Conservation (phyloP, 169 alveolate genomes). For the Eimeria sp. region DNA sequence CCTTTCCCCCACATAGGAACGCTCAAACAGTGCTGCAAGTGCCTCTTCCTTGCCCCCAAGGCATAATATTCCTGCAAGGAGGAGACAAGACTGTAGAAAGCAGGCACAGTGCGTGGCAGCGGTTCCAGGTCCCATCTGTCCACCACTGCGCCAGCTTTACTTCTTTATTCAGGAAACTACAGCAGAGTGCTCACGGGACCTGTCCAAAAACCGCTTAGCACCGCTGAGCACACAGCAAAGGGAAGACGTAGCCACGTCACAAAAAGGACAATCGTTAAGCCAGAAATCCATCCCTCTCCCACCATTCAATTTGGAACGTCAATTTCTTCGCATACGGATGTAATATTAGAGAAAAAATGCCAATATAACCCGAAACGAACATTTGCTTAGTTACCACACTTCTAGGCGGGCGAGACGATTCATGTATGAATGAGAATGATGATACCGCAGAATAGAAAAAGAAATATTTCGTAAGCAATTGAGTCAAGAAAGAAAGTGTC, state of each 20-base stretch:
- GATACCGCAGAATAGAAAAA: not conserved
- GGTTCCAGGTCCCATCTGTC: constrained; percentile 22
- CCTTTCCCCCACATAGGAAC: not conserved
- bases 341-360: not conserved
- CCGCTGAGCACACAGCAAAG: not conserved
- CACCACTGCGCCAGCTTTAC: not conserved
- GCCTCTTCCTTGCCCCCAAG: not conserved
- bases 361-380: not conserved
- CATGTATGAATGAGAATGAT: not conserved
- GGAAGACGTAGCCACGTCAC: not conserved
- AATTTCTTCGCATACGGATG: not conserved
- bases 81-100: not conserved
- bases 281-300: not conserved
- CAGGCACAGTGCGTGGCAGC: not conserved
- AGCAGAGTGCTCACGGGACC: not conserved
- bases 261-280: not conserved
- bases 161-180: not conserved
- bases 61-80: not conserved
- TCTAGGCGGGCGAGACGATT: not conserved
- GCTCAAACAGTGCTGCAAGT: constrained; percentile 4
- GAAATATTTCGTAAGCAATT: not conserved
- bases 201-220: not conserved
- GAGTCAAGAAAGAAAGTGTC: not conserved
- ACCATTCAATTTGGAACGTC: not conserved
- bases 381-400: not conserved